Percentiles rank a stretch among this genome's conserved stretches.
Evolutionary conservation across 305 asterid species (phyloP).

Genomic region (Stenogyne calaminthoides): DNA sequence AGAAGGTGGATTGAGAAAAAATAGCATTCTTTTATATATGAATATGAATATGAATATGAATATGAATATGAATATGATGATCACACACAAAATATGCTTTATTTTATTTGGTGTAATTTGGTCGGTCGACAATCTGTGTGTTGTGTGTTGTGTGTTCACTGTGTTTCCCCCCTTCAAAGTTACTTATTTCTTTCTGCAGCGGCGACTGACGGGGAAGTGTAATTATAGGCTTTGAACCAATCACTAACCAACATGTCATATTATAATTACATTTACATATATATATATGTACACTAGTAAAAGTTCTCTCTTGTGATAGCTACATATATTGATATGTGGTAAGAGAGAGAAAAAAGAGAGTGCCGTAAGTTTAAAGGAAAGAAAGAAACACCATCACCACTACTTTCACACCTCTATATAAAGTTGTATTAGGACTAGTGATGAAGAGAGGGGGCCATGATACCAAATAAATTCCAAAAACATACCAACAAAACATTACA

Average conservation of each 20-base stretch:
- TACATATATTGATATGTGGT: constrained; percentile 43
- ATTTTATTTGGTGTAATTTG: constrained; percentile 49
- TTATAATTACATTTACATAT: constrained; percentile 24
- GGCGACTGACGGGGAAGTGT: constrained; percentile 38
- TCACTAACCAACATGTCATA: constrained; percentile 46
- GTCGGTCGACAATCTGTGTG: constrained; percentile 80
- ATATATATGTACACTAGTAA: constrained; percentile 13
- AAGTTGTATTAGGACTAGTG: constrained; percentile 28
- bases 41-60: not conserved
- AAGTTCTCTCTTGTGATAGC: constrained; percentile 36
- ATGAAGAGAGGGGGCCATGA: not conserved
- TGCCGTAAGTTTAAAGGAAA: constrained; percentile 72
- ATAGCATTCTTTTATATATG: constrained; percentile 5
- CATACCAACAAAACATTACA: constrained; percentile 45
- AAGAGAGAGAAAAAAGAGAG: constrained; percentile 46
- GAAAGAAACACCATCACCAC: constrained; percentile 45
- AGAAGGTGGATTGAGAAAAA: constrained; percentile 45
- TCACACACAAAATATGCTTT: constrained; percentile 35
- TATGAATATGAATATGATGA: constrained; percentile 24
- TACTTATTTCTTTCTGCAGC: constrained; percentile 11
- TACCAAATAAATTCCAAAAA: constrained; percentile 42
- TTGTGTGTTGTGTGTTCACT: constrained; percentile 64
- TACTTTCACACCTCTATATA: constrained; percentile 52
- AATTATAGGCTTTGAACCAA: constrained; percentile 57
- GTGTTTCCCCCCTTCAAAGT: constrained; percentile 26